Conservation (phyloP, 2,329 filamentous ascomycete species). For the Elsinoe ampelina region DNA sequence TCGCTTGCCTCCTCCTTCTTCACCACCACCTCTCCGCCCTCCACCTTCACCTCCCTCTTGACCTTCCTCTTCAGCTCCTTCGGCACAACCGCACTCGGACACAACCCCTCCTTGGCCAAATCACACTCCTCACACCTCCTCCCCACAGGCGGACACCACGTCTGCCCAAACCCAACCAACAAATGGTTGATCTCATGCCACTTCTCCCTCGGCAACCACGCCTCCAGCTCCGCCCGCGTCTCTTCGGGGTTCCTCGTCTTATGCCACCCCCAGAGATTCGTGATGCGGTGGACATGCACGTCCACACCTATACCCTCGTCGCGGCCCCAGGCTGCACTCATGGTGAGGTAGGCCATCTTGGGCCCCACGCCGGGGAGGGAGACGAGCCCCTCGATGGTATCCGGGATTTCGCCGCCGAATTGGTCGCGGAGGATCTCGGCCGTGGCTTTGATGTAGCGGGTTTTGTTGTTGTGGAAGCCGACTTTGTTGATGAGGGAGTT, state of each 20-base stretch:
- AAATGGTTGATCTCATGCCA: constrained; percentile 92
- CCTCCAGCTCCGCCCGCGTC: constrained; percentile 64
- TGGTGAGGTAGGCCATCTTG: constrained; percentile 88
- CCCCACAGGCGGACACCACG: constrained; percentile 71
- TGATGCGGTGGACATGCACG: constrained; percentile 90
- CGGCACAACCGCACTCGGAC: constrained; percentile 43
- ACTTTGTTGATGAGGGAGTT: constrained; percentile 75
- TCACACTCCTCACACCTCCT: constrained; percentile 78
- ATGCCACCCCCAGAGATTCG: constrained; percentile 90
- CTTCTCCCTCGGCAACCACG: constrained; percentile 72
- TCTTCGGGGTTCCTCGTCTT: constrained; percentile 72
- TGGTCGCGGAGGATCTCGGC: constrained; percentile 64
- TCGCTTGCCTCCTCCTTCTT: constrained; percentile 20
- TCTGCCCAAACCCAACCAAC: constrained; percentile 81
- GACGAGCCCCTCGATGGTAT: constrained; percentile 64
- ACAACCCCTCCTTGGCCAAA: constrained; percentile 65
- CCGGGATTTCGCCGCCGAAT: constrained; percentile 67
- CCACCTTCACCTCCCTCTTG: constrained; percentile 32
- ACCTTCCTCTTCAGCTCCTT: constrained; percentile 45
- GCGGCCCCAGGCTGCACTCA: constrained; percentile 64
- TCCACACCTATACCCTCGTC: constrained; percentile 81
- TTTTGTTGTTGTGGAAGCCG: constrained; percentile 93
- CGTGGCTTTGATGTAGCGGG: constrained; percentile 63
- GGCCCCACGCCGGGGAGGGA: constrained; percentile 79
- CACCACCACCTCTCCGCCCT: constrained; percentile 21